Evolutionary conservation across 371 early-diverging fungal species (phyloP), one percentile per base, ranked within the genome.

Genomic region (Mucor indicus): DNA sequence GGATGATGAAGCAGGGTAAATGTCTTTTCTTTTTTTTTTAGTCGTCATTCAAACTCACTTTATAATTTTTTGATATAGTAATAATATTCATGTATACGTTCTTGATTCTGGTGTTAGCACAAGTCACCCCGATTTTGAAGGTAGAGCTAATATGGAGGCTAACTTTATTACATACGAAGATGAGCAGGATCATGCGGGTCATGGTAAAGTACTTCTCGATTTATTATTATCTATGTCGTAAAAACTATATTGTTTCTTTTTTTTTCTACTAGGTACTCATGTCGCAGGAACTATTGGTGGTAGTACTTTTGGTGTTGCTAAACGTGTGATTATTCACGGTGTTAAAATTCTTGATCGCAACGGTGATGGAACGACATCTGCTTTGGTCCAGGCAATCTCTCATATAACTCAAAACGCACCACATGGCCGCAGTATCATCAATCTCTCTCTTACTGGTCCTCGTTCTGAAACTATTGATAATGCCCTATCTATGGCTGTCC

Each of bases 91-190:
- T 38, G 86, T 83, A 1, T 86, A 84, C 62, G 75, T 92, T 1
- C 52, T 92, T 31, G 92, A 92, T 57, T 86, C 91, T 7, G 92
- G 92, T 21, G 76, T 90, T 33, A 59, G 80, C 61, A 62, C 75
- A 22, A 54, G 53, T 3, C 93, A 95, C 66, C 66, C 64, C 16
- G 96, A 97, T 44, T 88, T 97, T 52, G 75, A 71, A 41, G 92
- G 89, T 12, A 83, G 93, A 58, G 97, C 93, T 27, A 58, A 46
- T 36, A 72, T 70, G 58, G 92, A 88, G 17, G 77, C 74, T 30
- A 87, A 79, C 37, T 83, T 82, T 55, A 65, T 83, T 27, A 38
- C 55, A 8, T 62, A 60, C 22, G 81, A 79, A 44, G 54, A 46
- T n/a, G 59, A 57, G 9, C 46, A 39, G 0, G 83, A 83, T 39